These are phyloP conservation scores for Helianthus tuberosus DNA, from an alignment of 129 eudicot species.

Conservation along the genomic window DNA sequence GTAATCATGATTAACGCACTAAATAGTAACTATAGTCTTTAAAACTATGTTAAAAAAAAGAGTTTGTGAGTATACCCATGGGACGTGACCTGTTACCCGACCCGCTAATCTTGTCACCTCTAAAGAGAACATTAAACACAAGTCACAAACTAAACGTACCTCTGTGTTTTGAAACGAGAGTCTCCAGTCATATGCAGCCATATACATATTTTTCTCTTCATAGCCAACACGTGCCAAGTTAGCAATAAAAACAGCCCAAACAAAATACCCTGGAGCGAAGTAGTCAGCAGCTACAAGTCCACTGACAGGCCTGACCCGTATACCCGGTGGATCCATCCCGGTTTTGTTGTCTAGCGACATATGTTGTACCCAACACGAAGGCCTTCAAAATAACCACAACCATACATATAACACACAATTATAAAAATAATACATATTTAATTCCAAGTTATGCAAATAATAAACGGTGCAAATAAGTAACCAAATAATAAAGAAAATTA, in stretches of 20 bases:
- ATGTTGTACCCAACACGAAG: constrained; percentile 95
- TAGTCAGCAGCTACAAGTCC: constrained; percentile 99
- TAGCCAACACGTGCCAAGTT: constrained; percentile 93
- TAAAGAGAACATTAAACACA: constrained; percentile 1
- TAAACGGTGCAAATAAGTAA: not conserved
- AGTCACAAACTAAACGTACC: constrained; percentile 41
- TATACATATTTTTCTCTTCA: constrained; percentile 94
- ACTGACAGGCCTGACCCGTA: constrained; percentile 86
- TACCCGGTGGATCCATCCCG: constrained; percentile 85
- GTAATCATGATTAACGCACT: not conserved
- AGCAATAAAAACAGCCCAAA: constrained; percentile 96
- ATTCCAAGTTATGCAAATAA: not conserved
- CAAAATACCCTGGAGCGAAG: constrained; percentile 94
- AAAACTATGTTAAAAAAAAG: not conserved
- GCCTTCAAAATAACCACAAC: constrained; percentile 50
- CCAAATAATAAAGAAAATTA: not conserved
- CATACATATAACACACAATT: constrained; percentile 8
- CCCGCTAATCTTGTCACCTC: not conserved
- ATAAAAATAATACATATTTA: not conserved
- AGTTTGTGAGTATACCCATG: not conserved
- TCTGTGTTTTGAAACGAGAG: constrained; percentile 92
- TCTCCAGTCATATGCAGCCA: constrained; percentile 99
- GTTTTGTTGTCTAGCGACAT: constrained; percentile 94
- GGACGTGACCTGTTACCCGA: not conserved
- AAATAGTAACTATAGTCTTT: not conserved